Percentiles rank a stretch among this genome's conserved stretches.
Conservation (phyloP, 345 rosid species). For the Gossypium thurberi region DNA sequence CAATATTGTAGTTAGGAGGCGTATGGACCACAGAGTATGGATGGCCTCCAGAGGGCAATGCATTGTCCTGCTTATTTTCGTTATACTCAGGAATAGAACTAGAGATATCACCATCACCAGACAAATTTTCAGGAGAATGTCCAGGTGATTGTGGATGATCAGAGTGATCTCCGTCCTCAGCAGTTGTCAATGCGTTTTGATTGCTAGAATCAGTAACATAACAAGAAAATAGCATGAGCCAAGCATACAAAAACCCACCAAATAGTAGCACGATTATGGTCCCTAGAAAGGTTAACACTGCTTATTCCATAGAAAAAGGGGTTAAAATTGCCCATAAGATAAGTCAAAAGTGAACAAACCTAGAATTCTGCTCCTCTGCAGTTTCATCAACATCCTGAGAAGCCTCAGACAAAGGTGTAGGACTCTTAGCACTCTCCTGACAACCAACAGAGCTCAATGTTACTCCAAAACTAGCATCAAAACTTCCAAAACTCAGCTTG, state of each 20-base stretch:
- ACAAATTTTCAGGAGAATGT: constrained; percentile 43
- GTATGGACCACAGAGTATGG: constrained; percentile 54
- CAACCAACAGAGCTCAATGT: constrained; percentile 27
- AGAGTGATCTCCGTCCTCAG: constrained; percentile 47
- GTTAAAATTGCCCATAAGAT: not conserved
- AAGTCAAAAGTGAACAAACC: constrained; percentile 35
- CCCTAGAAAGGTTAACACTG: not conserved
- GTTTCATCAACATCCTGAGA: constrained; percentile 52
- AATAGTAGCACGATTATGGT: not conserved
- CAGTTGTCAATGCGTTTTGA: constrained; percentile 30
- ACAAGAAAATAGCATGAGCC: not conserved
- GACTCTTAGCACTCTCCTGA: constrained; percentile 60
- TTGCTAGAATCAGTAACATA: constrained; percentile 29
- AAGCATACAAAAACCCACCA: not conserved
- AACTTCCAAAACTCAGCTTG: constrained; percentile 92
- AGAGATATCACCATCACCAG: constrained; percentile 47
- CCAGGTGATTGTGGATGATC: constrained; percentile 42
- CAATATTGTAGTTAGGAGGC: constrained; percentile 51
- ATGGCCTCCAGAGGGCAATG: constrained; percentile 43
- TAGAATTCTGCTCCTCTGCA: constrained; percentile 45
- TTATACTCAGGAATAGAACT: constrained; percentile 43
- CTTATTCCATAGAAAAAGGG: not conserved
- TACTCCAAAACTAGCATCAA: constrained; percentile 69
- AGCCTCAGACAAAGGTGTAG: constrained; percentile 55
- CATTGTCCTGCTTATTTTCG: constrained; percentile 54